Conservation (phyloP, 805 yeast genomes). For the Komagataella mondaviorum region DNA sequence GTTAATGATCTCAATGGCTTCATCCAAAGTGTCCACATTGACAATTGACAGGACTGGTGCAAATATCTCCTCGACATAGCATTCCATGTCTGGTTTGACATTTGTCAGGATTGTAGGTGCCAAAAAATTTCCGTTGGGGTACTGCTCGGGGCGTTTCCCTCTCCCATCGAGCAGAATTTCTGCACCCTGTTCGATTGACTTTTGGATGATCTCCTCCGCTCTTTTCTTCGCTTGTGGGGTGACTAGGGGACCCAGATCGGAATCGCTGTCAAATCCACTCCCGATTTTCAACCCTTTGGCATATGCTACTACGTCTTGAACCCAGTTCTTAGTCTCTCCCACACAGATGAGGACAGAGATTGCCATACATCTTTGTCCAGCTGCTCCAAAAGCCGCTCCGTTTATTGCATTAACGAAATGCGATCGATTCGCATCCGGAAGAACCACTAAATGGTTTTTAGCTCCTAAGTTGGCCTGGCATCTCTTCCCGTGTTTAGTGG, state of each 20-base stretch:
- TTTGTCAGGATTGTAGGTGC: constrained; percentile 56
- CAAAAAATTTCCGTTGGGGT: constrained; percentile 48
- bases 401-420: constrained; percentile 51
- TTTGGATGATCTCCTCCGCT: constrained; percentile 41
- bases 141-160: constrained; percentile 25
- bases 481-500: constrained; percentile 55
- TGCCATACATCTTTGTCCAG: constrained; percentile 79
- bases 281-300: constrained; percentile 46
- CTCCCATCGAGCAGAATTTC: constrained; percentile 53
- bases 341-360: constrained; percentile 63
- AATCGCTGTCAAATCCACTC: constrained; percentile 49
- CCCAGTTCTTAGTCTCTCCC: constrained; percentile 52
- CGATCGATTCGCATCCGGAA: constrained; percentile 59
- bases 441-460: constrained; percentile 60
- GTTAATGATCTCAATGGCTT: constrained; percentile 53
- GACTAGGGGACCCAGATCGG: constrained; percentile 65
- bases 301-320: constrained; percentile 40
- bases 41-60: constrained; percentile 62
- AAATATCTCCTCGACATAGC: constrained; percentile 63
- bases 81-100: constrained; percentile 55
- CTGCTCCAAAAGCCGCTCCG: constrained; percentile 76
- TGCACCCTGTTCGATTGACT: constrained; percentile 49
- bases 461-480: constrained; percentile 74
- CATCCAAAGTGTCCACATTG: constrained; percentile 51
- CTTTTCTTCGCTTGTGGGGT: constrained; percentile 42